Evolutionary conservation across 176 grass and related monocot species (phyloP), one percentile per base, ranked within the genome.

Genomic region (Oryza meridionalis): DNA sequence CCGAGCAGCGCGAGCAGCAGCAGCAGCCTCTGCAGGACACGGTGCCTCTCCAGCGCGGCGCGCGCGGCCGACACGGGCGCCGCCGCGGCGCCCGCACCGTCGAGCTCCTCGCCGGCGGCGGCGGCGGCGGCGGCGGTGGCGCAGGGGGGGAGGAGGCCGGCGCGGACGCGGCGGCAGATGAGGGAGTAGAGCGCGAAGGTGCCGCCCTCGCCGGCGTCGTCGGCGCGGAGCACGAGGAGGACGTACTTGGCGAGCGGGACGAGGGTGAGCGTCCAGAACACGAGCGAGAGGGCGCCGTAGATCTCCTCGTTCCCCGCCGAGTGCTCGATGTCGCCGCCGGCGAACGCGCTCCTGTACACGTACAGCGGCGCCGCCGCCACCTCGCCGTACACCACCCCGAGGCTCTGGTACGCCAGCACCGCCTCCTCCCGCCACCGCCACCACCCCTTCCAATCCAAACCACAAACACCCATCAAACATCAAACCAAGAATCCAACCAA

Each of bases 151-250:
- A 94, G 69, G 44, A 94, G 85, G 0, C 91, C 96, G 17, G 86
- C 80, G 40, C 89, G 82, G 37, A 88, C 91, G 15, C 90, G 93
- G 63, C 91, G 89, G 86, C 91, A 95, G 6, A 98, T 91, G 80
- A 98, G 85, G 25, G 96, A 95, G 83, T 98, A 98, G 80, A 98
- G 91, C 47, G 96, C 96, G 84, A 96, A 99, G 70, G 96, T 99
- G 67, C 96, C 96, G 19, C 96, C 96, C 90, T 99, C 96, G 66
- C 96, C 96, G 69, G 59, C 72, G 78, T 99, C 93, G 70, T 94
- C 91, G 26, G 96, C 96, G 73, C 86, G 89, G 65, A 99, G 96
- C 38, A 99, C 96, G 70, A 99, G 9, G 72, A 96, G 16, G 16
- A 96, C 96, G 85, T 99, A 96, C 86, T 99, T 96, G 38, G 95